Base-by-base conservation (phyloP, 2,329 filamentous ascomycete species). In the Xylariaceae sp. region DNA sequence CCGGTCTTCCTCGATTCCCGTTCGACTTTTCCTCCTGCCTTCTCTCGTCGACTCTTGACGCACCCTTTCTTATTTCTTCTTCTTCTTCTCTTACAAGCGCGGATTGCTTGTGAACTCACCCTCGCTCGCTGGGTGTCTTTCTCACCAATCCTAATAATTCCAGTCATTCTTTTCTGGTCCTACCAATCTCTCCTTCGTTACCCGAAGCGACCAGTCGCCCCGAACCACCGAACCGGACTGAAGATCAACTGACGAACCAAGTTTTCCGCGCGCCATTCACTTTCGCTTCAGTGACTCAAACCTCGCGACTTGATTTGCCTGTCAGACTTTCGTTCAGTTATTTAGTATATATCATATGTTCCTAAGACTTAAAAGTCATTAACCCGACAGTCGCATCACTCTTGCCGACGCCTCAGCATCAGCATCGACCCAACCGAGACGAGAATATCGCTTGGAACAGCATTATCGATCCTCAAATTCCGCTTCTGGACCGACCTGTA, bases 91-190 rank as follows among this genome's bases (percentile, higher is more conserved):
- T 30, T 30, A 30, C 23, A 30, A 4, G 23, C 23, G 5, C 23
- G 23, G 23, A 30, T 30, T 30, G 35, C 48, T 55, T 34, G 34
- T 11, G 15, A 34, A 58, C 49, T 45, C 44, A 53, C 58, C 56
- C 44, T 57, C 42, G 2, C 42, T 45, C 58, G 44, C 52, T 59
- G 55, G 11, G 42, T 55, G 42, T 4, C 18, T 51, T 50, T 30
- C 51, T 52, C 37, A 17, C 44, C 35, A 44, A 17, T 15, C 49
- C 42, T 51, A 37, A 42, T 56, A 58, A 10, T 42, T 58, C 9
- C 18, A 60, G 61, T 62, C 61, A 35, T 55, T 63, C 62, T 47
- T 61, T 63, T 56, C 44, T 45, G 30, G 17, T n/a, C 10, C 23
- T 30, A 30, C 23, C 15, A 45, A 45, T 45, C 42, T 45, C 42